Evolutionary conservation across 208 protist species (phyloP).

Genomic region (Angomonas ambiguus): DNA sequence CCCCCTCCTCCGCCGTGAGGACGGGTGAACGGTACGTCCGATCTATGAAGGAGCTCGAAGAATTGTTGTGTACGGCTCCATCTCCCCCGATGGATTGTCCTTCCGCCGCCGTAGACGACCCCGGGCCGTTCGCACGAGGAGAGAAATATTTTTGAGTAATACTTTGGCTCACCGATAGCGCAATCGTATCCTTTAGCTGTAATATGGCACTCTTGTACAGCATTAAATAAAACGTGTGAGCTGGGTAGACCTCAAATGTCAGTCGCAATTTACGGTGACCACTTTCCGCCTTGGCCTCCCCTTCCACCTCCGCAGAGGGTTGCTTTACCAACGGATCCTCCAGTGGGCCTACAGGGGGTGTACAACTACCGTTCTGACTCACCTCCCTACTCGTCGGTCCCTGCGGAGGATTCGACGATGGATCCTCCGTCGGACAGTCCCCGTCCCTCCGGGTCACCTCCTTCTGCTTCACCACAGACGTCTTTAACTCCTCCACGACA

Average conservation of each 20-base stretch:
- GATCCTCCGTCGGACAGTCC: not conserved
- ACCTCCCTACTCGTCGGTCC: not conserved
- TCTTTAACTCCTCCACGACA: conserved; percentile 45
- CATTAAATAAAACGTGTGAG: conserved; percentile 38
- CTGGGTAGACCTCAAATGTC: conserved; percentile 46
- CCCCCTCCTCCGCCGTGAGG: not conserved
- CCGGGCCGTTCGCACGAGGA: too few species aligned
- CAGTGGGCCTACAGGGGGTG: conserved; percentile 14
- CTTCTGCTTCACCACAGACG: conserved; percentile 2
- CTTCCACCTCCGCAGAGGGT: not conserved
- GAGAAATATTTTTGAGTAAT: not conserved
- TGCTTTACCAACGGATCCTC: conserved; percentile 2
- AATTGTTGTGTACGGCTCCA: not conserved
- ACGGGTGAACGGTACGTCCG: not conserved
- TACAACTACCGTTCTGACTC: conserved; percentile 8
- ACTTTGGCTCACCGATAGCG: not conserved
- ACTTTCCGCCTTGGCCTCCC: not conserved
- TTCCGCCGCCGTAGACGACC: too few species aligned
- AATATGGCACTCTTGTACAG: conserved; percentile 25
- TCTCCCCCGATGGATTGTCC: not conserved
- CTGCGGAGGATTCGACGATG: not conserved
- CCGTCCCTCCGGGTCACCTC: not conserved
- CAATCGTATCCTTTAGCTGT: conserved; percentile 42
- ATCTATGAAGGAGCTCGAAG: not conserved
- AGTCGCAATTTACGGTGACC: conserved; percentile 19